Evolutionary conservation across 202 grass and related monocot genomes (phyloP), one percentile per base, ranked within the genome.

Genomic region (Panicum hallii): DNA sequence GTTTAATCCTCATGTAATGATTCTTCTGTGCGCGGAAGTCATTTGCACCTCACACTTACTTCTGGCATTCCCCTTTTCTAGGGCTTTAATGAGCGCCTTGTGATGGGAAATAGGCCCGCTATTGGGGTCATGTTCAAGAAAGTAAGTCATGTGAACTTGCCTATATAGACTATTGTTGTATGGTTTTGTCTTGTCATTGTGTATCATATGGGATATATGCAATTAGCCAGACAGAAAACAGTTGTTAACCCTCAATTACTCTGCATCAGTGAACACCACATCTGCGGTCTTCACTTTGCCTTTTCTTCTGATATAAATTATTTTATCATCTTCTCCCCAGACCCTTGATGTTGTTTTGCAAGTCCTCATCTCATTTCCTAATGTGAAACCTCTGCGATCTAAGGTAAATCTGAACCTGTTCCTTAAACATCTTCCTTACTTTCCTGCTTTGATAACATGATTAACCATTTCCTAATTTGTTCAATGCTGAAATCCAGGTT

Each of bases 71-170:
- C 64, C 47, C 53, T 57, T 81, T 70, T 90, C 63, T 83, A 99
- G 97, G 97, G 97, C 20, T 99, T 99, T 79, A 99, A 94, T 86
- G 97, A 94, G 74, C 88, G 88, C 72, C 91, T 99, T 42, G 97
- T 86, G 46, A 99, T 88, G 84, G 83, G 52, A 87, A 94, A 34
- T 56, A 89, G 97, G 76, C 97, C 97, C 53, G 85, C 88, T 58
- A 86, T 99, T 60, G 97, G 97, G 20, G 80, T 83, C 52, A 99
- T 99, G 97, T 94, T 99, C 86, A 99, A 91, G 79, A 89, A 96
- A 81, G 97, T 92, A 88, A 80, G 84, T 73, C 84, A 15, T 69
- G 42, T 74, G 22, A 19, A 72, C 63, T 72, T 92, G 7, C 60
- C 52, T 74, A 40, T 71, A 56, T 75, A 26, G 28, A 20, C 16